Evolutionary conservation across 768 basidiomycete species (phyloP).

Genomic region (Leccinum rimulosum): DNA sequence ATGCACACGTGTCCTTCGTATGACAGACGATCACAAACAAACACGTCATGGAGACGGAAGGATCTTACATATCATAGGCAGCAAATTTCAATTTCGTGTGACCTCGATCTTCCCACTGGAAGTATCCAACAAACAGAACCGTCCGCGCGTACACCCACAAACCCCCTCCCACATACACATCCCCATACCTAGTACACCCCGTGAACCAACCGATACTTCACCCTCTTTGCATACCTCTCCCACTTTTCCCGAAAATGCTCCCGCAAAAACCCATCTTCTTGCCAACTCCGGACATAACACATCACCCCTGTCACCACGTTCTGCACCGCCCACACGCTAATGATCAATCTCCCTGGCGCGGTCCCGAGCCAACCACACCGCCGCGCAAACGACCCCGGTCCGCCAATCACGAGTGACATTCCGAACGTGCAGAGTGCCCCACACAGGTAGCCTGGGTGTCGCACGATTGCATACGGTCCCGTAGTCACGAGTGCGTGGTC

Average conservation of each 20-base stretch:
- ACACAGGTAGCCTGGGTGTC: slow-evolving; percentile 36
- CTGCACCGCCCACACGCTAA: slow-evolving; percentile 32
- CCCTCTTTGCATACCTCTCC: slow-evolving; percentile 21
- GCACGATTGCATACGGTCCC: slow-evolving; percentile 36
- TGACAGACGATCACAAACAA: not conserved
- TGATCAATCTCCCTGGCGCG: slow-evolving; percentile 10
- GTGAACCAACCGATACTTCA: slow-evolving; percentile 29
- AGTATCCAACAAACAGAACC: no score
- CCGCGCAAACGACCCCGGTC: slow-evolving; percentile 28
- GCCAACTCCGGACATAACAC: slow-evolving; percentile 25
- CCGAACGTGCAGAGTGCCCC: slow-evolving; percentile 26
- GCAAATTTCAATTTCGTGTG: no score
- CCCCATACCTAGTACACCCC: slow-evolving; percentile 19
- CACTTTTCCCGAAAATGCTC: slow-evolving; percentile 23
- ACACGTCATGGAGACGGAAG: not conserved
- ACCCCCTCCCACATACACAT: not conserved
- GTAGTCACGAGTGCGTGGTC: slow-evolving; percentile 32
- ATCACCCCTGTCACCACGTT: slow-evolving; percentile 25
- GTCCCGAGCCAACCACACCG: slow-evolving; percentile 30
- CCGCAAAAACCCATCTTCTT: slow-evolving; percentile 26
- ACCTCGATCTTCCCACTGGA: no score
- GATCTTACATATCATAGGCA: no score
- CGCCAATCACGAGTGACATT: slow-evolving; percentile 30
- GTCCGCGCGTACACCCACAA: no score
- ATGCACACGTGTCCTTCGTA: not conserved